Evolutionary conservation across 345 rosid species (phyloP).

Genomic region (Sonneratia alba): DNA sequence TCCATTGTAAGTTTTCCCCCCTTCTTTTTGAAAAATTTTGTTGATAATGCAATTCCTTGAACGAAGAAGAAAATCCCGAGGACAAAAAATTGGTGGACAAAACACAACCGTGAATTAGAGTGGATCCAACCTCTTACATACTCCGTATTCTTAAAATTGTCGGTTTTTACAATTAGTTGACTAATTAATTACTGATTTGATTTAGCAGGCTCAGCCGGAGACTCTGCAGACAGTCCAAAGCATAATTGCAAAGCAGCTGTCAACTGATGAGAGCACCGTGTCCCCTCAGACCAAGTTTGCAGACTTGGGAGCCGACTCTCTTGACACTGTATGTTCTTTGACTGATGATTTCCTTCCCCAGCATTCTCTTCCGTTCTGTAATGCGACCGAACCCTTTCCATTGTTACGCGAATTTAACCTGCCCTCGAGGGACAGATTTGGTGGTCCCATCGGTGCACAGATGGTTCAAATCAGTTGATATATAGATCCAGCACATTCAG

Average conservation of each 20-base stretch:
- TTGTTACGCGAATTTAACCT: not conserved
- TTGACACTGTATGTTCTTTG: constrained; percentile 34
- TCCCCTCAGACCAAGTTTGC: constrained; percentile 54
- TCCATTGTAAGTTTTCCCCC: constrained; percentile 26
- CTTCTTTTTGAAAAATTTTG: too few species aligned
- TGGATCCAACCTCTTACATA: too few species aligned
- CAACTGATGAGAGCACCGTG: constrained; percentile 37
- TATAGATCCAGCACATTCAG: too few species aligned
- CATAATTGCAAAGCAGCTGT: constrained; percentile 58
- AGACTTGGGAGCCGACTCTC: constrained; percentile 69
- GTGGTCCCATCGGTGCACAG: too few species aligned
- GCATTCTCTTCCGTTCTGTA: not conserved
- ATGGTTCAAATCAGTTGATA: too few species aligned
- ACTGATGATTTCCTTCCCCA: not conserved
- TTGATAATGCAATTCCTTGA: too few species aligned
- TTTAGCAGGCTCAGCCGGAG: constrained; percentile 33
- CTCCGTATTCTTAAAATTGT: too few species aligned
- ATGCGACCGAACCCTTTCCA: not conserved
- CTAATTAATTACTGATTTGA: not conserved
- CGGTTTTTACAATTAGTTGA: not conserved
- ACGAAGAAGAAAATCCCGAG: too few species aligned
- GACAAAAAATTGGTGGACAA: too few species aligned
- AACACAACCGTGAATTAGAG: too few species aligned
- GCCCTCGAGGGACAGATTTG: not conserved
- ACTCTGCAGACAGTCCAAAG: constrained; percentile 40